These are phyloP conservation scores for Colletotrichum somersetense DNA, from an alignment of 2,329 filamentous ascomycete genomes.

Conservation along the genomic window DNA sequence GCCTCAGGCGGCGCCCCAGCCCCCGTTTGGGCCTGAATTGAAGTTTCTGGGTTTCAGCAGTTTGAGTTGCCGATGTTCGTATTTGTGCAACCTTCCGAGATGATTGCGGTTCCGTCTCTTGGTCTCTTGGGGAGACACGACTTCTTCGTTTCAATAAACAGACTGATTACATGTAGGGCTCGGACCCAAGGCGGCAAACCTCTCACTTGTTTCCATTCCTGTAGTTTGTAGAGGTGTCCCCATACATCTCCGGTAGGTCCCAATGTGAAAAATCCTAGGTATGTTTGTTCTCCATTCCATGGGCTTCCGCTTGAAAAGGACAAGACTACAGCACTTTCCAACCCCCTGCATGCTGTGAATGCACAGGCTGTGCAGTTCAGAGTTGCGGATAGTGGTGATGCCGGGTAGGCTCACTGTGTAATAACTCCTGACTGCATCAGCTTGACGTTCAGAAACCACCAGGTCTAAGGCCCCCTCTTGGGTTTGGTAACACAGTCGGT, in stretches of 20 bases:
- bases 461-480: neutral
- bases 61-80: neutral
- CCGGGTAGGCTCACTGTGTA: neutral
- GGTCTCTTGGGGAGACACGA: too few relatives aligned
- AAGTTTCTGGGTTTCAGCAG: slow-evolving; percentile 20
- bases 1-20: slow-evolving; percentile 8
- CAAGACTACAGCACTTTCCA: too few relatives aligned
- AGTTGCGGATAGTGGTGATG: neutral
- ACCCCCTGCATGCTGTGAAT: neutral
- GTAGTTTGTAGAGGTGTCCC: neutral
- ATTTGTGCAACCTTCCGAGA: neutral
- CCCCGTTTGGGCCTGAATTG: slow-evolving; percentile 24
- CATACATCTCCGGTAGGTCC: neutral
- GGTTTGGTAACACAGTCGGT: neutral
- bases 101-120: neutral
- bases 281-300: neutral
- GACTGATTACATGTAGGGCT: neutral
- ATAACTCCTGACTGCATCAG: neutral
- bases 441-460: neutral
- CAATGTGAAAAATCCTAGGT: neutral
- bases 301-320: neutral
- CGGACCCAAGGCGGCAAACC: neutral
- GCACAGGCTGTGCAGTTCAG: neutral
- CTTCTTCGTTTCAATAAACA: neutral
- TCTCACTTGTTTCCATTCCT: neutral